Percentiles rank a stretch among this genome's conserved stretches.
Conservation (phyloP, 2,329 filamentous ascomycete species). For the Epichloe amarillans region DNA sequence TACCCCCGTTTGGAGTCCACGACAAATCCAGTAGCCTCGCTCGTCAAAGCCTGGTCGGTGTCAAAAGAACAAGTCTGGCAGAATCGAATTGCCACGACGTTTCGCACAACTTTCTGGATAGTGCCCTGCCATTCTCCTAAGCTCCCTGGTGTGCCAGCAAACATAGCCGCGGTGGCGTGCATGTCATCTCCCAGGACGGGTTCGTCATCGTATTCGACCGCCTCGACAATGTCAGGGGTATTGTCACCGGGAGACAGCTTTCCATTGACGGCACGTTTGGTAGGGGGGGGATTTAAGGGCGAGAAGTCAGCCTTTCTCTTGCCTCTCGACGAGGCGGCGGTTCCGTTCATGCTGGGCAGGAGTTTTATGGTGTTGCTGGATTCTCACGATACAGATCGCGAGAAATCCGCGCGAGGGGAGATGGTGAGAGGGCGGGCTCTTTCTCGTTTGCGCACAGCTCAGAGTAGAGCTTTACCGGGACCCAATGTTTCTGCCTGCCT, state of each 20-base stretch:
- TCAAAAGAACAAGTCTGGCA: constrained; percentile 97
- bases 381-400: constrained; percentile 1
- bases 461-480: neutral
- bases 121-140: constrained; percentile 79
- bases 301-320: constrained; percentile 40
- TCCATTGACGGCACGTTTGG: constrained; percentile 29
- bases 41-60: constrained; percentile 86
- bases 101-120: constrained; percentile 85
- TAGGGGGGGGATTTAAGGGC: constrained; percentile 21
- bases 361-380: neutral
- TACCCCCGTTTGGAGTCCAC: constrained; percentile 84
- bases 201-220: constrained; percentile 25
- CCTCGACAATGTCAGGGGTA: constrained; percentile 27
- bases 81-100: constrained; percentile 97
- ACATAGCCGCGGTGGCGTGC: constrained; percentile 20
- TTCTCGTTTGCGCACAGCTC: neutral
- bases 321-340: constrained; percentile 26
- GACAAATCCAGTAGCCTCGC: constrained; percentile 94
- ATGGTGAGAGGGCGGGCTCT: neutral
- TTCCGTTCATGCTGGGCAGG: constrained; percentile 28
- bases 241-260: constrained; percentile 36
- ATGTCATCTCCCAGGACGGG: constrained; percentile 29
- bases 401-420: constrained; percentile 4
- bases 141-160: constrained; percentile 25
- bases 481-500: neutral